phyloP scores from a whole-genome alignment of 805 yeast species.

The Saccharomycopsis sp. region DNA sequence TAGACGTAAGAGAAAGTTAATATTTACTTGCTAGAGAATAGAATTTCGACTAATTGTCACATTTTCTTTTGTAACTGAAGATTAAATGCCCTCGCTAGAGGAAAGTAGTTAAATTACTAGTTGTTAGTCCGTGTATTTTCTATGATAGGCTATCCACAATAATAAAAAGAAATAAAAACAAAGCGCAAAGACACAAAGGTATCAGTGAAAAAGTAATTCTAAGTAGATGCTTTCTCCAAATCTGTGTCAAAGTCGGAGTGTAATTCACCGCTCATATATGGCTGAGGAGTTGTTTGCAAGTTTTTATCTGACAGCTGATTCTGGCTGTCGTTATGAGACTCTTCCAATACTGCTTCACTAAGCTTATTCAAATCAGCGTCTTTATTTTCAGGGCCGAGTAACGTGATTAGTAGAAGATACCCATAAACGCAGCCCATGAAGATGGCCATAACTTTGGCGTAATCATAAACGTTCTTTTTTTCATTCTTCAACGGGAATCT shows the following conservation, averaged over 20 bases:
- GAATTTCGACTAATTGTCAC: neutral
- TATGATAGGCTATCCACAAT: too few species aligned
- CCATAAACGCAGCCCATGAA: constrained; percentile 59
- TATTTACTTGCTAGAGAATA: neutral
- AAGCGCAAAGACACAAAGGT: neutral
- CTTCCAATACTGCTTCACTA: neutral
- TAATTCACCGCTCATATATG: neutral
- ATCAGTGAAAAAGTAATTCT: neutral
- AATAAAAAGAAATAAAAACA: neutral
- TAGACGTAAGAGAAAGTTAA: neutral
- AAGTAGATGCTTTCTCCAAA: neutral
- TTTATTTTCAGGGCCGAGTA: constrained; percentile 55
- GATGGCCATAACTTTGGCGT: constrained; percentile 58
- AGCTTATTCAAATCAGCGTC: neutral
- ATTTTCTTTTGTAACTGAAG: too few species aligned
- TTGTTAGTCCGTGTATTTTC: neutral
- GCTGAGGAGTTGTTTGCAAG: neutral
- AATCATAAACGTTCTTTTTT: constrained; percentile 36
- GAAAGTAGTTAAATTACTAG: too few species aligned
- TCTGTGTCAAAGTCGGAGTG: neutral
- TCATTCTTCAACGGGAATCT: constrained; percentile 37
- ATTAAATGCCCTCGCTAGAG: too few species aligned
- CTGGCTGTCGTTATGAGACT: neutral
- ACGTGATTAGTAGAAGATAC: constrained; percentile 40
- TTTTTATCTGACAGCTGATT: neutral